Conservation (phyloP, 257 asterid species). For the Solanum bukasovii region DNA sequence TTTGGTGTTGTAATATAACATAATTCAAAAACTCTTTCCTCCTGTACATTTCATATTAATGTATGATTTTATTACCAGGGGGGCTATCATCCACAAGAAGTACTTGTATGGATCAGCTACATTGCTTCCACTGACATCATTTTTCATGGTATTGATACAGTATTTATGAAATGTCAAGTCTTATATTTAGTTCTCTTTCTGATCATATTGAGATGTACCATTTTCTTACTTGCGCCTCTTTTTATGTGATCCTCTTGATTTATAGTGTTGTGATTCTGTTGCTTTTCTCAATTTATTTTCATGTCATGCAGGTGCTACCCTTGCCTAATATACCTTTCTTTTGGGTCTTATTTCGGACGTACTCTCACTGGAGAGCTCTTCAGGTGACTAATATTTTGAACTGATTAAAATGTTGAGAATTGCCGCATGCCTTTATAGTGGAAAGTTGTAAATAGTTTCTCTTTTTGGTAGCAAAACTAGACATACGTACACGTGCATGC, state of each 20-base stretch:
- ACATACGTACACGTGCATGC: background rate
- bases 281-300: background rate
- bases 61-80: slow-evolving; percentile 39
- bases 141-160: slow-evolving; percentile 45
- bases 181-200: background rate
- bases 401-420: background rate
- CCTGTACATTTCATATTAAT: background rate
- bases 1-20: background rate
- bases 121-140: slow-evolving; percentile 74
- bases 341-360: slow-evolving; percentile 89
- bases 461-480: background rate
- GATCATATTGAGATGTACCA: background rate
- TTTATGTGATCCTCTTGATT: background rate
- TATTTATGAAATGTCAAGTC: background rate
- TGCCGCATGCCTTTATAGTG: background rate
- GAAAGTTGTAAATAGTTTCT: background rate
- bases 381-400: slow-evolving; percentile 37
- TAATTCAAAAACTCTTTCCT: background rate
- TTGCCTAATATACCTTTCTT: slow-evolving; percentile 95
- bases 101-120: slow-evolving; percentile 72
- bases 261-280: background rate
- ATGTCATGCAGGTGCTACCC: slow-evolving; percentile 65
- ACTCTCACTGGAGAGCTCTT: slow-evolving; percentile 98
- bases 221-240: background rate
- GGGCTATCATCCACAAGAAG: slow-evolving; percentile 70